Evolutionary conservation across 78 protist species (phyloP).

Genomic region (Anaeramoeba flamelloides): DNA sequence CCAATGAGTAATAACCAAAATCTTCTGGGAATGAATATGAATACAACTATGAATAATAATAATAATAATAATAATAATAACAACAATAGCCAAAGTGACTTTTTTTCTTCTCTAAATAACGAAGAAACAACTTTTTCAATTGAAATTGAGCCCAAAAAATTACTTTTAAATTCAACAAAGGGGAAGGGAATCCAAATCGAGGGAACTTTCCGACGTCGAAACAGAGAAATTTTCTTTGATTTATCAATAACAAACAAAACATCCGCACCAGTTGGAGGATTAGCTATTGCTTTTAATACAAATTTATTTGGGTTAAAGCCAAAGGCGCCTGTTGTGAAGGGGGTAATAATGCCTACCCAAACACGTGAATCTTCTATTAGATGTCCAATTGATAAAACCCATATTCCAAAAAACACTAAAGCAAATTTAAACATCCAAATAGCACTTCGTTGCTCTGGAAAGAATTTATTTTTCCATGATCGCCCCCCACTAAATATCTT

Average conservation of each 20-base stretch:
- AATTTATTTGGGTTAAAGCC: slow-evolving; percentile 16
- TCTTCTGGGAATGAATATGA: background rate
- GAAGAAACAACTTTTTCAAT: background rate
- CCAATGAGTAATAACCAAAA: too few species aligned
- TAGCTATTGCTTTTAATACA: slow-evolving; percentile 16
- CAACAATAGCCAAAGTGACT: background rate
- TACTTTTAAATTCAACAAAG: too few species aligned
- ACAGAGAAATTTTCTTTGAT: background rate
- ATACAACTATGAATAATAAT: background rate
- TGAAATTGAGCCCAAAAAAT: too few species aligned
- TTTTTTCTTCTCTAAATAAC: background rate
- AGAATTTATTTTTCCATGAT: background rate
- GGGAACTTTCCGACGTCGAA: background rate
- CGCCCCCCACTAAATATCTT: background rate
- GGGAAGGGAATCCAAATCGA: slow-evolving; percentile 15
- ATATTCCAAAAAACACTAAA: too few species aligned
- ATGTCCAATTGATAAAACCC: too few species aligned
- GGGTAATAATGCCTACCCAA: too few species aligned
- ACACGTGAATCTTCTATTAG: too few species aligned
- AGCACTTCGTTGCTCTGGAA: too few species aligned
- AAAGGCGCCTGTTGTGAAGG: slow-evolving; percentile 2
- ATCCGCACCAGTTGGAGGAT: background rate
- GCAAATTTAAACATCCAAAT: background rate
- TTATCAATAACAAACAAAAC: slow-evolving; percentile 1
- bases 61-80: background rate